These are phyloP conservation scores for Psilocybe sp. DNA, from an alignment of 768 basidiomycete species.

Conservation along the genomic window DNA sequence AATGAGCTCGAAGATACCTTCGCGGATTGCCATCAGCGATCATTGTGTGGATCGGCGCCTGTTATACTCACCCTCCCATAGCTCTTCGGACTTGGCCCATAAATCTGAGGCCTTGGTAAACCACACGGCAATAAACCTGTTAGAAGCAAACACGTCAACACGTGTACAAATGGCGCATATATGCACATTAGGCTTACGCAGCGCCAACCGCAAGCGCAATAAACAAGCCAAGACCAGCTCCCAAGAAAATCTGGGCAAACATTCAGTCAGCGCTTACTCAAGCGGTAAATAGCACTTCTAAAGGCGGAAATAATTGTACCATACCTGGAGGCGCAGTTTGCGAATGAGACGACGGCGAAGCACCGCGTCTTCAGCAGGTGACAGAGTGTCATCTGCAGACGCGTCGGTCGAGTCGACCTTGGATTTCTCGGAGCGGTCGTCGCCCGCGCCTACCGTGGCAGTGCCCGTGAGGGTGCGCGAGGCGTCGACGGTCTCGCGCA, in stretches of 20 bases:
- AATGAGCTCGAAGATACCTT: constrained; percentile 69
- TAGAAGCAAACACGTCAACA: neutral
- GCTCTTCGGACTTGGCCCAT: constrained; percentile 78
- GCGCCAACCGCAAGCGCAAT: constrained; percentile 83
- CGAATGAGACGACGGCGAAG: constrained; percentile 49
- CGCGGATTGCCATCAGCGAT: neutral
- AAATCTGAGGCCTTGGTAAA: constrained; percentile 87
- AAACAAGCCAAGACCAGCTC: constrained; percentile 70
- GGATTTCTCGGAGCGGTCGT: neutral
- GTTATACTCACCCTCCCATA: constrained; percentile 81
- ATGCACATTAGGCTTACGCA: constrained; percentile 38
- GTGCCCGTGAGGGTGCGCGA: constrained; percentile 19
- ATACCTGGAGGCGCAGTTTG: constrained; percentile 66
- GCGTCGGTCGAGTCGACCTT: neutral
- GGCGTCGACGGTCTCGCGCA: constrained; percentile 10
- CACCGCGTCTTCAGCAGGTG: constrained; percentile 21
- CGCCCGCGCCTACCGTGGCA: constrained; percentile 23
- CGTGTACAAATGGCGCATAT: neutral
- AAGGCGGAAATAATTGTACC: neutral
- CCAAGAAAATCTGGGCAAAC: constrained; percentile 63
- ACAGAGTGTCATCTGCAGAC: neutral
- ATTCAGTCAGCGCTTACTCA: too few species aligned
- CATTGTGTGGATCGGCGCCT: neutral
- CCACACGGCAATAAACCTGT: constrained; percentile 86
- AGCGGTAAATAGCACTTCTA: neutral